Conservation (phyloP, 176 grass and related monocot genomes). For the Oryza australiensis region DNA sequence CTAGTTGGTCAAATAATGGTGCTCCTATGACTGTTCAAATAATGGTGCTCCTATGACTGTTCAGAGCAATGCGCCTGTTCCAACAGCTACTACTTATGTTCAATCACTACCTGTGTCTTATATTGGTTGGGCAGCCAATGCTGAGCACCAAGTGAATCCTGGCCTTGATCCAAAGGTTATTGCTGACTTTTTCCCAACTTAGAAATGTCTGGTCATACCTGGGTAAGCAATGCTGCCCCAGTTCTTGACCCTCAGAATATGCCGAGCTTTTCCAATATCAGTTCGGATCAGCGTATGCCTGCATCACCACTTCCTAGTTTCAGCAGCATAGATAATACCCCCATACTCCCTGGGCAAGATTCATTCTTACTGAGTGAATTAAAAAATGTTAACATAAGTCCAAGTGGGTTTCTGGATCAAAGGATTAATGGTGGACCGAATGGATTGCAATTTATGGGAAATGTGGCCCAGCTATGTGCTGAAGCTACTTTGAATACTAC, state of each 20-base stretch:
- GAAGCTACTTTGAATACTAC: slow-evolving; percentile 31
- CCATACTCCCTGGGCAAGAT: slow-evolving; percentile 52
- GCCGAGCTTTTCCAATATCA: slow-evolving; percentile 35
- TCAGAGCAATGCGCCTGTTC: slow-evolving; percentile 22
- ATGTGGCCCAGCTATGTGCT: slow-evolving; percentile 42
- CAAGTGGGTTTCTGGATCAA: no score
- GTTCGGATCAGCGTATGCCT: slow-evolving; percentile 26
- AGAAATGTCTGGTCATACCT: slow-evolving; percentile 27
- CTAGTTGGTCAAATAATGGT: slow-evolving; percentile 35
- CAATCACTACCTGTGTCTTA: slow-evolving; percentile 36
- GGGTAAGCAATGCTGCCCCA: slow-evolving; percentile 40
- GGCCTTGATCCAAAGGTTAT: slow-evolving; percentile 23
- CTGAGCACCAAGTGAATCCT: slow-evolving; percentile 23
- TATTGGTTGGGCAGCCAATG: slow-evolving; percentile 38
- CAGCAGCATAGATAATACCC: slow-evolving; percentile 37
- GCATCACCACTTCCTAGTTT: slow-evolving; percentile 39
- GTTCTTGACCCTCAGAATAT: slow-evolving; percentile 49
- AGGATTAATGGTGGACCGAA: slow-evolving; percentile 50
- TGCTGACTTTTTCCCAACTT: slow-evolving; percentile 45
- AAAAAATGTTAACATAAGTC: slow-evolving; percentile 55
- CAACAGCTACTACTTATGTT: slow-evolving; percentile 17
- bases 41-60: not conserved
- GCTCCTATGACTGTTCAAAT: no score
- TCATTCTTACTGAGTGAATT: slow-evolving; percentile 52
- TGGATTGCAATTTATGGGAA: slow-evolving; percentile 41